These are phyloP conservation scores for Pseudogymnoascus sp. DNA, from an alignment of 2,329 filamentous ascomycete genomes.

Conservation along the genomic window DNA sequence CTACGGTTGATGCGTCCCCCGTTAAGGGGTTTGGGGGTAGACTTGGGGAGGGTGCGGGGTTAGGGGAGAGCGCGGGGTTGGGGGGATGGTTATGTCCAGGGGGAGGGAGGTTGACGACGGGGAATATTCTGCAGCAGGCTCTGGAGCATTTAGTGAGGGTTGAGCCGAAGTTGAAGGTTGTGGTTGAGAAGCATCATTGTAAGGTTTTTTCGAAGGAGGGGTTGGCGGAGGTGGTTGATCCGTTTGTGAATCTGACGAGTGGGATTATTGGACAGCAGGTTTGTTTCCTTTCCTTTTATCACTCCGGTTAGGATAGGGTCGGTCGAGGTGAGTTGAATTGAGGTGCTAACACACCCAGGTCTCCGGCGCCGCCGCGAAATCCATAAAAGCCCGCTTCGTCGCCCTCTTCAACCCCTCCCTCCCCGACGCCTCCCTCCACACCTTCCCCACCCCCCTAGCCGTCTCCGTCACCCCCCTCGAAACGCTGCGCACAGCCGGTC, in stretches of 20 bases:
- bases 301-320: not conserved
- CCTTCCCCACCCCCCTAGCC: slow-evolving; percentile 69
- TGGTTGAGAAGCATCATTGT: slow-evolving; percentile 71
- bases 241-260: slow-evolving; percentile 73
- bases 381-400: slow-evolving; percentile 81
- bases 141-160: slow-evolving; percentile 63
- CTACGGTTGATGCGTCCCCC: slow-evolving; percentile 37
- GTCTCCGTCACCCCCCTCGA: slow-evolving; percentile 57
- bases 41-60: slow-evolving; percentile 24
- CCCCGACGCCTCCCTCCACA: slow-evolving; percentile 60
- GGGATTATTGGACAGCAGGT: slow-evolving; percentile 89
- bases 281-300: slow-evolving; percentile 11
- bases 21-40: slow-evolving; percentile 28
- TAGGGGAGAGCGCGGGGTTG: no score
- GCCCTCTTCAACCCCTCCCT: slow-evolving; percentile 74
- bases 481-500: slow-evolving; percentile 69
- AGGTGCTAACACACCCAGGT: slow-evolving; percentile 38
- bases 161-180: slow-evolving; percentile 60
- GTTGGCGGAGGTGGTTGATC: slow-evolving; percentile 76
- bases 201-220: slow-evolving; percentile 72
- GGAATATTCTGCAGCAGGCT: slow-evolving; percentile 65
- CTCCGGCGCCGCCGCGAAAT: slow-evolving; percentile 79
- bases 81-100: no score
- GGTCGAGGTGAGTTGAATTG: not conserved
- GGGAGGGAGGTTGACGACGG: slow-evolving; percentile 43